phyloP scores from a whole-genome alignment of 805 yeast genomes.

The Metschnikowia hibisci region DNA sequence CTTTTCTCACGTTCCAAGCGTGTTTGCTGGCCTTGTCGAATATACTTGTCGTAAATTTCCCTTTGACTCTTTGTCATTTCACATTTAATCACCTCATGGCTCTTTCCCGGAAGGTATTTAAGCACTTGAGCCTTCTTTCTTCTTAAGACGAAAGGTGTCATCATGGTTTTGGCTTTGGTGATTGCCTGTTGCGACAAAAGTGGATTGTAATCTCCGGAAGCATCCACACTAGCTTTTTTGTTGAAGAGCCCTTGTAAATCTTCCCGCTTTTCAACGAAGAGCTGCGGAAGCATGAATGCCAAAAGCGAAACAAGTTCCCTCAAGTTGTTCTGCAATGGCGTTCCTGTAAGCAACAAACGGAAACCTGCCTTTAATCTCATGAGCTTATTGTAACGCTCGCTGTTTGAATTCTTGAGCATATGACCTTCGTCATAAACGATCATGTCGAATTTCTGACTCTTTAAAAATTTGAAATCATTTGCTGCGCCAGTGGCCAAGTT shows the following conservation, averaged over 20 bases:
- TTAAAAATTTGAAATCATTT: conserved; percentile 74
- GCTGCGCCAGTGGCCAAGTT: conserved; percentile 85
- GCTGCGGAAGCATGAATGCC: conserved; percentile 82
- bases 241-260: conserved; percentile 80
- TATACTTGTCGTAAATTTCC: conserved; percentile 57
- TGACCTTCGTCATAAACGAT: conserved; percentile 98
- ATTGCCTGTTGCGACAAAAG: conserved; percentile 88
- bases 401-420: conserved; percentile 82
- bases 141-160: conserved; percentile 95
- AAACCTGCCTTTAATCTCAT: conserved; percentile 84
- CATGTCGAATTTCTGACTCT: conserved; percentile 71
- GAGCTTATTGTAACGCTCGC: conserved; percentile 82
- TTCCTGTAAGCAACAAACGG: conserved; percentile 87
- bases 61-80: conserved; percentile 54
- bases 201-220: conserved; percentile 58
- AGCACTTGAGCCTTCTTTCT: conserved; percentile 90
- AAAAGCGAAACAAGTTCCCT: conserved; percentile 85
- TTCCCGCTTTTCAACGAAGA: conserved; percentile 77
- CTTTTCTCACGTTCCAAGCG: conserved; percentile 43
- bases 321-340: conserved; percentile 92
- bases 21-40: conserved; percentile 42
- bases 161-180: conserved; percentile 91
- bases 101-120: conserved; percentile 79
- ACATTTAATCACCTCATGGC: conserved; percentile 61
- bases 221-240: conserved; percentile 75